These are phyloP conservation scores for Chaetothyriales sp. DNA, from an alignment of 2,329 filamentous ascomycete genomes.

Conservation along the genomic window DNA sequence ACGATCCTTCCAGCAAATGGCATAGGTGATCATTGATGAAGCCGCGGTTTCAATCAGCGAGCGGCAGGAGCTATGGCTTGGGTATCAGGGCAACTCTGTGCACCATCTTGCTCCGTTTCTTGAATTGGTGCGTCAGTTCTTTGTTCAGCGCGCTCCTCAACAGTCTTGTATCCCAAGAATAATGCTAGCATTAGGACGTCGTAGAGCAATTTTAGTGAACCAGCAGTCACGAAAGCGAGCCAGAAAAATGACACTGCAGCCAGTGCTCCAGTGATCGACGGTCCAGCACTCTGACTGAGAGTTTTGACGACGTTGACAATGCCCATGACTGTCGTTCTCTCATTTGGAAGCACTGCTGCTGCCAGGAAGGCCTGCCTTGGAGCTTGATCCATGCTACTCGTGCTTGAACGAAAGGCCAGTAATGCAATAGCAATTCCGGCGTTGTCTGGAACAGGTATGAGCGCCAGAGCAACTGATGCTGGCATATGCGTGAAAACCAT, in stretches of 20 bases:
- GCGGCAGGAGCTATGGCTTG: not conserved
- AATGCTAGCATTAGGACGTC: slow-evolving; percentile 31
- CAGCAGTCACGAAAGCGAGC: slow-evolving; percentile 50
- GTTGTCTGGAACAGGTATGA: slow-evolving; percentile 46
- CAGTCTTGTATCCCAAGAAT: slow-evolving; percentile 9
- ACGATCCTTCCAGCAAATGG: too few relatives aligned
- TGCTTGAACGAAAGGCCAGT: slow-evolving; percentile 47
- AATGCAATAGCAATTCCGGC: slow-evolving; percentile 45
- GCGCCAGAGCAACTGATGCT: slow-evolving; percentile 49
- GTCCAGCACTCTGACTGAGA: slow-evolving; percentile 46
- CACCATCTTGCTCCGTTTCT: not conserved
- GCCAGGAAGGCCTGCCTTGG: slow-evolving; percentile 58
- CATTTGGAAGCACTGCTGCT: slow-evolving; percentile 47
- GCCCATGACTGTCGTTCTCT: slow-evolving; percentile 61
- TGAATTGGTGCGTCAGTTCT: too few relatives aligned
- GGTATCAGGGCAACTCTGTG: not conserved
- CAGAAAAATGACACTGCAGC: slow-evolving; percentile 45
- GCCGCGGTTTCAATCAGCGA: not conserved
- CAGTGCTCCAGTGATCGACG: slow-evolving; percentile 50
- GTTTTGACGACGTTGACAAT: slow-evolving; percentile 58
- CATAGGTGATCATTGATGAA: not conserved
- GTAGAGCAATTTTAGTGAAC: slow-evolving; percentile 47
- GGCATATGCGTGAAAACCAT: slow-evolving; percentile 67
- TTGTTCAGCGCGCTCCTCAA: slow-evolving; percentile 7
- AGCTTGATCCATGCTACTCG: slow-evolving; percentile 56